Evolutionary conservation across 495 filamentous ascomycete genomes (phyloP).

Genomic region (Sphaerosporella brunnea): DNA sequence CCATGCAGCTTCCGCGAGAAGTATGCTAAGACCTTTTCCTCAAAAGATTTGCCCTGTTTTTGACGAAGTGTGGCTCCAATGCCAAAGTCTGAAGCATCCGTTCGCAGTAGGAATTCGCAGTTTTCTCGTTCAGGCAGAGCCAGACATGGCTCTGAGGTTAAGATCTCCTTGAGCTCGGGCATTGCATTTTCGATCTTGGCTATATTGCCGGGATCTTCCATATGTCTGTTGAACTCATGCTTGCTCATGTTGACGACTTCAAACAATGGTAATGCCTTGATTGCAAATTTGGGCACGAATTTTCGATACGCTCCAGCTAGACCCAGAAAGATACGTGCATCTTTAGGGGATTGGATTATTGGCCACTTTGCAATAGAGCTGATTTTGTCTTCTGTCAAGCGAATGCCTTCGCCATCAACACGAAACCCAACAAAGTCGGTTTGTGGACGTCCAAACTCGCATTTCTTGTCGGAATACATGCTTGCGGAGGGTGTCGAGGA

Average conservation of each 20-base stretch:
- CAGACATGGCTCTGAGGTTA: background rate
- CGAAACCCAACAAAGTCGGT: no score
- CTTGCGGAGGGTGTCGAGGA: background rate
- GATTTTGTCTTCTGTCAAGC: background rate
- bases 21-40: no score
- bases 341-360: no score
- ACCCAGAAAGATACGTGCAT: background rate
- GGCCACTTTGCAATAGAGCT: background rate
- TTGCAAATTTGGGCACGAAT: background rate
- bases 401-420: background rate
- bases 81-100: background rate
- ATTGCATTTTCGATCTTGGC: background rate
- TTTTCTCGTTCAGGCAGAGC: background rate
- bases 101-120: background rate
- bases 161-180: background rate
- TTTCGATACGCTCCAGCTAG: background rate
- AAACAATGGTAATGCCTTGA: background rate
- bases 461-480: background rate
- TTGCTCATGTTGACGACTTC: background rate
- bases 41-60: background rate
- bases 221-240: no score
- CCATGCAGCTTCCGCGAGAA: no score
- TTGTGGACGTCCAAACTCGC: background rate
- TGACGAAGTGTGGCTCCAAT: background rate
- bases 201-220: no score